phyloP scores from a whole-genome alignment of 2,329 filamentous ascomycete genomes.

The Exserohilum turcica region DNA sequence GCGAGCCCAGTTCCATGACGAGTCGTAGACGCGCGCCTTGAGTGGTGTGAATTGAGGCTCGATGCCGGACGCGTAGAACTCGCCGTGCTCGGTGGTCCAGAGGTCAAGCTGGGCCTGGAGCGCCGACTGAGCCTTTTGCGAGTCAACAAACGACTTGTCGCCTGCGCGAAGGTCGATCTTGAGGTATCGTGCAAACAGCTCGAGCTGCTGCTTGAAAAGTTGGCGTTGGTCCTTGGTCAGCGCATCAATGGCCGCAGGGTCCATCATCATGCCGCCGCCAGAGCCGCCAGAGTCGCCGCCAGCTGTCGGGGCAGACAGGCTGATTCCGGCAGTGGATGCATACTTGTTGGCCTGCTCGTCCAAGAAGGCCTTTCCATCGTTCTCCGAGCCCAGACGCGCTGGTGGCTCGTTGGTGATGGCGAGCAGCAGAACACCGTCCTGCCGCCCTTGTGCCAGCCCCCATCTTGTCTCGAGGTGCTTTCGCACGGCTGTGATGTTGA shows the following conservation, averaged over 20 bases:
- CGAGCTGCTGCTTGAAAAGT: constrained; percentile 97
- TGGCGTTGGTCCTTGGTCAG: constrained; percentile 95
- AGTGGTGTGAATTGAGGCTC: constrained; percentile 91
- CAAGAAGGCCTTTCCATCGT: constrained; percentile 89
- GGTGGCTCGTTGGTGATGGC: constrained; percentile 92
- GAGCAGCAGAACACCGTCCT: constrained; percentile 87
- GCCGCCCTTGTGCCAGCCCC: constrained; percentile 83
- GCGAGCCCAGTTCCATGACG: constrained; percentile 98
- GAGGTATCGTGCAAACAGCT: constrained; percentile 91
- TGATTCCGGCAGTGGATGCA: constrained; percentile 81
- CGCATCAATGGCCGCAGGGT: constrained; percentile 93
- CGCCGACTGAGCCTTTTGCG: constrained; percentile 82
- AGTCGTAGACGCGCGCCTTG: constrained; percentile 96
- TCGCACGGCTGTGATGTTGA: constrained; percentile 94
- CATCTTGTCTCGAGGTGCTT: constrained; percentile 95
- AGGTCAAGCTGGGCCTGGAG: constrained; percentile 93
- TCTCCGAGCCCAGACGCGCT: constrained; percentile 84
- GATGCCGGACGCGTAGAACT: constrained; percentile 93
- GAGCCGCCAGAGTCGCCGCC: constrained; percentile 74
- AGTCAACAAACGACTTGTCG: constrained; percentile 87
- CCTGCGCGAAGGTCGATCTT: constrained; percentile 97
- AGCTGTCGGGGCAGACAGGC: constrained; percentile 72
- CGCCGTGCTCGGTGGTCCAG: constrained; percentile 94
- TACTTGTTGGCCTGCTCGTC: constrained; percentile 91
- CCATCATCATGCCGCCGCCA: constrained; percentile 97